Evolutionary conservation across 2,329 filamentous ascomycete genomes (phyloP).

Genomic region (Tolypocladium album): DNA sequence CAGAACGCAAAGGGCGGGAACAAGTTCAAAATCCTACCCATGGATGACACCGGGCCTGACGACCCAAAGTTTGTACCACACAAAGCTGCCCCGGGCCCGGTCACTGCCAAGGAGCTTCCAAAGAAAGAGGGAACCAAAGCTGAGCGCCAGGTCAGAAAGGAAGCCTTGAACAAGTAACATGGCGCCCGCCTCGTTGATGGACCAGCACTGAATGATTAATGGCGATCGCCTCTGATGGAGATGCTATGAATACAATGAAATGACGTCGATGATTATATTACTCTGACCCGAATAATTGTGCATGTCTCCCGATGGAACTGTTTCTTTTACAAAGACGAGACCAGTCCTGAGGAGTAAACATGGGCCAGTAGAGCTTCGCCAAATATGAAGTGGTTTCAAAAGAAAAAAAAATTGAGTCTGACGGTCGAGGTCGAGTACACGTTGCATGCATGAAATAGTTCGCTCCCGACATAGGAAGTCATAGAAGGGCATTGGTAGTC

Average conservation of each 20-base stretch:
- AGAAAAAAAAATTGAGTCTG: not conserved
- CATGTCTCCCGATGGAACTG: not conserved
- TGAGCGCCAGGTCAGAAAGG: slow-evolving; percentile 53
- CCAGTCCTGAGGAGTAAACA: too few species aligned
- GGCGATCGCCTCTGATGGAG: not conserved
- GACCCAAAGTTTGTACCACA: slow-evolving; percentile 33
- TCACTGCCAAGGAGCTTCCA: slow-evolving; percentile 40
- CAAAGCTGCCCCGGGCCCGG: slow-evolving; percentile 48
- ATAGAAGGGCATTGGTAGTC: too few species aligned
- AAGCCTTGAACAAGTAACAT: slow-evolving; percentile 50
- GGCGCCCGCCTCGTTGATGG: not conserved
- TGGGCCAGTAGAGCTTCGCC: not conserved
- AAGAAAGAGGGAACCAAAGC: slow-evolving; percentile 53
- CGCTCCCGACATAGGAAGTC: too few species aligned
- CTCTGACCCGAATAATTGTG: not conserved
- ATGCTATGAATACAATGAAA: not conserved
- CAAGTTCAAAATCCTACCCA: slow-evolving; percentile 33
- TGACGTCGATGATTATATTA: not conserved
- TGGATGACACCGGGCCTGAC: slow-evolving; percentile 18
- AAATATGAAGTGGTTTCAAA: not conserved
- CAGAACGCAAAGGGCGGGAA: slow-evolving; percentile 28
- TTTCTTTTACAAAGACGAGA: not conserved
- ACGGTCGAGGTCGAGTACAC: not conserved
- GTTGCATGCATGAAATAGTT: too few species aligned
- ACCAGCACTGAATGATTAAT: not conserved